Conservation (phyloP, 2,329 filamentous ascomycete species). For the Cladosporium cucumerinum region DNA sequence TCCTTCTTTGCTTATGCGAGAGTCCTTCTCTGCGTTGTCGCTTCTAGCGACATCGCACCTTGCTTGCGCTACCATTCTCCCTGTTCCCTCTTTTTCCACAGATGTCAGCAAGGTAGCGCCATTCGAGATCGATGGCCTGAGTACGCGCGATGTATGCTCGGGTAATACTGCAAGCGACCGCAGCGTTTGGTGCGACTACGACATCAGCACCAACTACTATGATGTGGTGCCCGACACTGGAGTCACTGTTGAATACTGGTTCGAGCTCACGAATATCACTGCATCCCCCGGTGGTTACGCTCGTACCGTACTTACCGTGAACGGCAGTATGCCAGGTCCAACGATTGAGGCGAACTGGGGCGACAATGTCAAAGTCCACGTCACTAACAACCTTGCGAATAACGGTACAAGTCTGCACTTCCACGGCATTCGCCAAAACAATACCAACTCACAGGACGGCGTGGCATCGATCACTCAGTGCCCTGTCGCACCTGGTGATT, state of each 20-base stretch:
- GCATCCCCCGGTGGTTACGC: conserved; percentile 46
- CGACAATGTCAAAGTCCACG: conserved; percentile 36
- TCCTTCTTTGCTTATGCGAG: neutral
- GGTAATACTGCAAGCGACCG: conserved; percentile 34
- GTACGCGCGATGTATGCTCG: conserved; percentile 16
- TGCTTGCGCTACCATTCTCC: neutral
- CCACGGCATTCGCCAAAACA: conserved; percentile 51
- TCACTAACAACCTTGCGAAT: conserved; percentile 35
- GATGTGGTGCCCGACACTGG: conserved; percentile 37
- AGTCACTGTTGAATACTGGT: conserved; percentile 41
- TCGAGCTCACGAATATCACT: conserved; percentile 44
- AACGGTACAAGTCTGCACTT: conserved; percentile 53
- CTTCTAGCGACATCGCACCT: neutral
- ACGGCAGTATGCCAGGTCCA: conserved; percentile 47
- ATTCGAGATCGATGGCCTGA: neutral
- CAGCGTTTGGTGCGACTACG: conserved; percentile 33
- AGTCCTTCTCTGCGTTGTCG: neutral
- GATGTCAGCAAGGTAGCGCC: neutral
- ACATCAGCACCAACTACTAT: conserved; percentile 37
- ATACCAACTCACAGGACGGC: conserved; percentile 50
- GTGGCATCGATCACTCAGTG: conserved; percentile 58
- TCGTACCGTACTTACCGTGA: conserved; percentile 41
- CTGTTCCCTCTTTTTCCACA: neutral
- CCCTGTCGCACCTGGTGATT: conserved; percentile 59
- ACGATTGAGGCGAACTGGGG: conserved; percentile 43